These are phyloP conservation scores for Betula pendula DNA, from an alignment of 306 rosid species.

Conservation along the genomic window DNA sequence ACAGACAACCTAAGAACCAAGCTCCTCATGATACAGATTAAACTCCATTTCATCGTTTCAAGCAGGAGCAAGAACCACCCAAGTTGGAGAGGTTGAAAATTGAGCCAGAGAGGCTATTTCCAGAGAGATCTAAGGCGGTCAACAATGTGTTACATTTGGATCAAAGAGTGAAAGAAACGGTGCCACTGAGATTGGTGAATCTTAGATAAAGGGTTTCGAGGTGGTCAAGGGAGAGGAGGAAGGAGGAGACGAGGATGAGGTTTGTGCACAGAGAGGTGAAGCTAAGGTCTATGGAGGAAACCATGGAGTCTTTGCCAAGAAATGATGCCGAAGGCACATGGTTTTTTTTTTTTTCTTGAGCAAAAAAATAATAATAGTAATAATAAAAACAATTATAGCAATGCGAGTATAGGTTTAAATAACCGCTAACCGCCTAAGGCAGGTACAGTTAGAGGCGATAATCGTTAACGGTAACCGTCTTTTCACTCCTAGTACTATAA, in stretches of 20 bases:
- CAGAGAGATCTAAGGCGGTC: conserved; percentile 69
- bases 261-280: conserved; percentile 40
- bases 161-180: conserved; percentile 35
- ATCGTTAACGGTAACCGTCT: too few species aligned
- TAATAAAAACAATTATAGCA: too few species aligned
- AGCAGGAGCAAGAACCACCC: conserved; percentile 38
- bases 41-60: too few species aligned
- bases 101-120: conserved; percentile 55
- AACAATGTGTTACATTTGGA: conserved; percentile 56
- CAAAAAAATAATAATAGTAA: too few species aligned
- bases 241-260: conserved; percentile 46
- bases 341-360: too few species aligned
- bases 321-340: conserved; percentile 63
- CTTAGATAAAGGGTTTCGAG: conserved; percentile 53
- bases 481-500: too few species aligned
- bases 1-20: too few species aligned
- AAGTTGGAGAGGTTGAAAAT: conserved; percentile 41
- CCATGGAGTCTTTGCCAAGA: conserved; percentile 50
- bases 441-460: too few species aligned
- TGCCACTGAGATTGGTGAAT: conserved; percentile 54
- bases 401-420: too few species aligned
- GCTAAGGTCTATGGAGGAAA: conserved; percentile 70
- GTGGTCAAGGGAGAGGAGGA: conserved; percentile 52
- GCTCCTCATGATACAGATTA: too few species aligned
- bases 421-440: too few species aligned